Conservation (phyloP, 2,329 filamentous ascomycete genomes). For the Penicillium thymicola region DNA sequence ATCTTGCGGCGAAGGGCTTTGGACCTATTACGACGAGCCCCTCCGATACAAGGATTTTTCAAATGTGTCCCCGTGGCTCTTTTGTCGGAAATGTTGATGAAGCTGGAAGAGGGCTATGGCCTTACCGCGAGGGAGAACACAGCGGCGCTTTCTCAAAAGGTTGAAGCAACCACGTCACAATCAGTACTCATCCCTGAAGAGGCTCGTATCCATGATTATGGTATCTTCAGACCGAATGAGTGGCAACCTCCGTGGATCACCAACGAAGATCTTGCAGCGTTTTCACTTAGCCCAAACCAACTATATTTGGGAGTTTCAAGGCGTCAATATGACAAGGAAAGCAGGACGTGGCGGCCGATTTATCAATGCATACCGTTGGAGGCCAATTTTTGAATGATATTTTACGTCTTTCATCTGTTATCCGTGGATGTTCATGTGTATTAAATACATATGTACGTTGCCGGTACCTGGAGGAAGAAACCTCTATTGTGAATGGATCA, state of each 20-base stretch:
- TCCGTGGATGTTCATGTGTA: background rate
- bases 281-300: background rate
- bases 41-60: conserved; percentile 25
- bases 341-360: background rate
- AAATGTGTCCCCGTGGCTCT: conserved; percentile 19
- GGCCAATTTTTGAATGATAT: background rate
- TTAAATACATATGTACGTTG: conserved; percentile 16
- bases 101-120: conserved; percentile 18
- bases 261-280: background rate
- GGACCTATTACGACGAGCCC: conserved; percentile 16
- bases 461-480: conserved; percentile 31
- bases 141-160: too few species aligned
- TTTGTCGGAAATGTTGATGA: conserved; percentile 19
- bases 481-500: conserved; percentile 23
- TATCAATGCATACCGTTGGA: background rate
- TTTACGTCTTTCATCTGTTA: background rate
- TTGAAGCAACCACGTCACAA: too few species aligned
- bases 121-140: background rate
- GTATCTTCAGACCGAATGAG: conserved; percentile 18
- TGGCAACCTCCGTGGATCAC: background rate
- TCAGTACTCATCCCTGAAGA: conserved; percentile 16
- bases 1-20: conserved; percentile 22
- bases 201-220: conserved; percentile 23
- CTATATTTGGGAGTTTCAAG: background rate
- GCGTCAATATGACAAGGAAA: background rate